Conservation (phyloP, 1,139 yeast genomes). For the Pneumocystis murina region DNA sequence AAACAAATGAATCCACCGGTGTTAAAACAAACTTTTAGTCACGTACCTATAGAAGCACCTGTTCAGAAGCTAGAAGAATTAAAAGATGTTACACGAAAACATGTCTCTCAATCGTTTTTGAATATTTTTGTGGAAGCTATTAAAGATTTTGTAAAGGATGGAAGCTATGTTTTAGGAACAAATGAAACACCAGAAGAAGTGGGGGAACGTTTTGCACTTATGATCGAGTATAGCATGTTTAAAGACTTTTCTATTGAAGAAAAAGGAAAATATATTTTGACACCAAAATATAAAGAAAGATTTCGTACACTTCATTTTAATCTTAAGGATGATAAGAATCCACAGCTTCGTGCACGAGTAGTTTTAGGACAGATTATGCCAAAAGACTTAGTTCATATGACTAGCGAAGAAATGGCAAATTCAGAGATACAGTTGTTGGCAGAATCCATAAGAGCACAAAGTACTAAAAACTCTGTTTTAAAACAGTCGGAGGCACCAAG, state of each 20-base stretch:
- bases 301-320: constrained; percentile 41
- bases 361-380: constrained; percentile 35
- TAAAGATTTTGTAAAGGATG: constrained; percentile 2
- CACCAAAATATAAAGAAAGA: constrained; percentile 37
- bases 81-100: background rate
- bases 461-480: constrained; percentile 48
- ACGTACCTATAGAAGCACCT: background rate
- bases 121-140: background rate
- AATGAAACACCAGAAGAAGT: constrained; percentile 31
- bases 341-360: constrained; percentile 33
- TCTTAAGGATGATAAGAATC: constrained; percentile 38
- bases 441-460: constrained; percentile 54
- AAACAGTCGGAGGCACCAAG: constrained; percentile 39
- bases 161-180: constrained; percentile 20
- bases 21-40: background rate
- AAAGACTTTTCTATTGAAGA: constrained; percentile 24
- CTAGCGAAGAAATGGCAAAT: constrained; percentile 52
- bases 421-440: constrained; percentile 60
- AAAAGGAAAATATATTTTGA: constrained; percentile 25
- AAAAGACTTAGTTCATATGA: constrained; percentile 39
- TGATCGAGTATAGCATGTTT: constrained; percentile 29
- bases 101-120: background rate
- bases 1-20: background rate
- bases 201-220: constrained; percentile 28
- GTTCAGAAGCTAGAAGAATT: background rate